phyloP scores from a whole-genome alignment of 164 flowering plant genomes.

The Annona squamosa region DNA sequence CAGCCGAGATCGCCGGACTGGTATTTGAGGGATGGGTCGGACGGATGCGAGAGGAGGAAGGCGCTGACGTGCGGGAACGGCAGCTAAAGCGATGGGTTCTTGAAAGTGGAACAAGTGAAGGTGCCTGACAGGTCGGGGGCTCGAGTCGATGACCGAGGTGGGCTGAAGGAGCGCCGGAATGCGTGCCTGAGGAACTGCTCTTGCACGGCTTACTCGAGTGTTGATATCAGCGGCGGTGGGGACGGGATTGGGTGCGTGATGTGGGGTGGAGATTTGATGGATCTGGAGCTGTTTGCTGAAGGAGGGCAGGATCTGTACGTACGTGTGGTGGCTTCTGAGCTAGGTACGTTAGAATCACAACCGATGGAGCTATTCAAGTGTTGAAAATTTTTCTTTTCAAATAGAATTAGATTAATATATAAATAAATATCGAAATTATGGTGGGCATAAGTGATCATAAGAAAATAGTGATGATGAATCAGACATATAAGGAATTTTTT shows the following conservation, averaged over 20 bases:
- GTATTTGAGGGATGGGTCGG: constrained; percentile 18
- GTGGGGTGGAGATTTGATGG: constrained; percentile 8
- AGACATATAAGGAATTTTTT: too few relatives aligned
- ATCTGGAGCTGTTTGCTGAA: not conserved
- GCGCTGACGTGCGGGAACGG: constrained; percentile 17
- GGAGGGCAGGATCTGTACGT: constrained; percentile 14
- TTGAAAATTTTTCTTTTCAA: too few relatives aligned
- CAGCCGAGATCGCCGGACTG: constrained; percentile 26
- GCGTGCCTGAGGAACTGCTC: constrained; percentile 30
- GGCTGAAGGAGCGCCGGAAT: constrained; percentile 12
- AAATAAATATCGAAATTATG: too few relatives aligned
- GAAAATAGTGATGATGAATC: too few relatives aligned
- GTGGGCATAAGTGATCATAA: too few relatives aligned
- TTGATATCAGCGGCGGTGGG: not conserved
- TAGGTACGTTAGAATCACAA: constrained; percentile 7
- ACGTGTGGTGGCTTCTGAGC: constrained; percentile 14
- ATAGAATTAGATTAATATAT: too few relatives aligned
- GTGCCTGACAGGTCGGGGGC: constrained; percentile 12
- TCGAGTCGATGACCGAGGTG: constrained; percentile 10
- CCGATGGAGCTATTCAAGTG: too few relatives aligned
- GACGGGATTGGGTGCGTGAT: constrained; percentile 7
- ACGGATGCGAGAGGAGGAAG: constrained; percentile 36
- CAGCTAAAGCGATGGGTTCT: constrained; percentile 20
- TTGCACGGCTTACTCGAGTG: constrained; percentile 24
- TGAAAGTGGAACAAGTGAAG: constrained; percentile 9